Percentiles rank a stretch among this genome's conserved stretches.
Evolutionary conservation across 1,139 yeast genomes (phyloP).

Genomic region (Scheffersomyces quercinus): DNA sequence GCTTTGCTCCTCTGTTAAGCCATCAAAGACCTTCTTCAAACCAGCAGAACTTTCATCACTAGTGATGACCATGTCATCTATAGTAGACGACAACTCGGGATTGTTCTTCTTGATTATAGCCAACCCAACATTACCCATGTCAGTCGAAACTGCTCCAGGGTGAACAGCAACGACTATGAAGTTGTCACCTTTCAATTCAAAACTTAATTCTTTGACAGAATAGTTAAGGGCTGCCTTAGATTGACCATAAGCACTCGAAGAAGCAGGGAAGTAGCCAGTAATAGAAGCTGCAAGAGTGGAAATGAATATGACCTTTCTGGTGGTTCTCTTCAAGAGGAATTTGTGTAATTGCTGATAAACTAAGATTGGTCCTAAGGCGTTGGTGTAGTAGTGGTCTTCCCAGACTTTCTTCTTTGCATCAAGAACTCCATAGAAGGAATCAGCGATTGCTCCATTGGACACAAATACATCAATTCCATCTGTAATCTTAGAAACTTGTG

Average conservation of each 20-base stretch:
- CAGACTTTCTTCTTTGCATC: constrained; percentile 14
- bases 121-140: constrained; percentile 14
- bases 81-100: neutral
- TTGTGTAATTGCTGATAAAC: constrained; percentile 26
- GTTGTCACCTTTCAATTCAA: constrained; percentile 18
- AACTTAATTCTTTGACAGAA: constrained; percentile 17
- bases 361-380: constrained; percentile 31
- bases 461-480: constrained; percentile 17
- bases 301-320: constrained; percentile 24
- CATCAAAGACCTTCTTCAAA: neutral
- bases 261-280: neutral
- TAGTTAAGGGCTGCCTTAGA: constrained; percentile 37
- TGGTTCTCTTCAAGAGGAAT: constrained; percentile 17
- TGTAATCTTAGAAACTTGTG: constrained; percentile 2
- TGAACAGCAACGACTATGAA: constrained; percentile 23
- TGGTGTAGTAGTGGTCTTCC: constrained; percentile 21
- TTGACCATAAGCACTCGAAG: constrained; percentile 26
- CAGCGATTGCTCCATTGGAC: constrained; percentile 17
- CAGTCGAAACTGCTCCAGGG: constrained; percentile 32
- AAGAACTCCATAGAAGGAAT: constrained; percentile 1
- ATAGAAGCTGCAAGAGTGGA: constrained; percentile 26
- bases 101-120: no score
- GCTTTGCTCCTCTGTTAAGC: neutral
- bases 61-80: neutral
- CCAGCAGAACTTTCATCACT: neutral